These are phyloP conservation scores for Penicillium verrucosum DNA, from an alignment of 2,329 filamentous ascomycete genomes.

Conservation along the genomic window DNA sequence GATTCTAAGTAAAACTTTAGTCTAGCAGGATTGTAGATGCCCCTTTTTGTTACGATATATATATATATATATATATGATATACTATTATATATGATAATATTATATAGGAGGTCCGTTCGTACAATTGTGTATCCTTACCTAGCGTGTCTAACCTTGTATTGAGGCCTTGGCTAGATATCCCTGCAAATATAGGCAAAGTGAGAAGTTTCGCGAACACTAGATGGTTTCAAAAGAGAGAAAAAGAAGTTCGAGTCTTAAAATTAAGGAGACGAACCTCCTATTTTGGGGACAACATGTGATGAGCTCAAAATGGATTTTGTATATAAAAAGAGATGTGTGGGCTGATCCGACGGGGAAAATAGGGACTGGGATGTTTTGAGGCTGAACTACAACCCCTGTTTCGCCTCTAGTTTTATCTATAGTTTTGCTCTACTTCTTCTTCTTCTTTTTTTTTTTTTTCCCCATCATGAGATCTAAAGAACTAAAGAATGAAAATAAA, in stretches of 20 bases:
- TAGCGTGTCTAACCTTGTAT: neutral
- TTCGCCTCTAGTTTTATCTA: neutral
- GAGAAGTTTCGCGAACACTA: neutral
- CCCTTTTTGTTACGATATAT: neutral
- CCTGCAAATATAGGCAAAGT: neutral
- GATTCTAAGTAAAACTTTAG: neutral
- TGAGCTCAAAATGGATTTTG: neutral
- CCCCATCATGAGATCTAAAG: neutral
- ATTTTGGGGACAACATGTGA: neutral
- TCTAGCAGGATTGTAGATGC: neutral
- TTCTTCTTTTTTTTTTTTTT: too few relatives aligned
- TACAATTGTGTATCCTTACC: neutral
- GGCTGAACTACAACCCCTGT: neutral
- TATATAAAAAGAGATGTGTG: neutral
- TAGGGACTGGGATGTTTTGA: neutral
- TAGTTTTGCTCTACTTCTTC: too few relatives aligned
- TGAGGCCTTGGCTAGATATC: neutral
- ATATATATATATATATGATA: neutral
- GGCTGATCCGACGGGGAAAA: constrained; percentile 6
- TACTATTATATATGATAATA: too few relatives aligned
- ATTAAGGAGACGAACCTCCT: neutral
- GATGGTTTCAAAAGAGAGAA: neutral
- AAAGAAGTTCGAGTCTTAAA: neutral
- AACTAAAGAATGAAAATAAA: neutral
- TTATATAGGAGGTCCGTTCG: neutral